A percentile compares a stretch with the other conserved stretches of the same genome.
phyloP scores from a whole-genome alignment of 202 grass and related monocot species.

The Brachypodium distachyon region DNA sequence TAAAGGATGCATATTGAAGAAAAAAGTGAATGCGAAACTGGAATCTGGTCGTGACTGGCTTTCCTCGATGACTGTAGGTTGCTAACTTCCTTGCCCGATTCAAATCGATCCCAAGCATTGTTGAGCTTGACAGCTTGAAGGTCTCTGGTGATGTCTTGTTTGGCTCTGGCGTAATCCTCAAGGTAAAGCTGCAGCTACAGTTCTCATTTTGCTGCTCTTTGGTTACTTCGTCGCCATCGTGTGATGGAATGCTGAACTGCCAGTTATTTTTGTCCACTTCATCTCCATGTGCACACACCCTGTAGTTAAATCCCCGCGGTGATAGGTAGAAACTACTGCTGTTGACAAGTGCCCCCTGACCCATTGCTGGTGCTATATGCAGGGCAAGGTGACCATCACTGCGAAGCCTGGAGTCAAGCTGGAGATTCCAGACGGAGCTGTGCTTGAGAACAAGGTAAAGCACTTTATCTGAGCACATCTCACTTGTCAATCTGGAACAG shows the following conservation, averaged over 20 bases:
- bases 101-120: slow-evolving; percentile 94
- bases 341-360: not conserved
- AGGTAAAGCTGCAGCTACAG: slow-evolving; percentile 40
- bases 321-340: not conserved
- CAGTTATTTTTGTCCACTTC: not conserved
- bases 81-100: slow-evolving; percentile 77
- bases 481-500: not conserved
- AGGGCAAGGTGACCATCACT: slow-evolving; percentile 79
- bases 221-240: not conserved
- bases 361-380: slow-evolving; percentile 1
- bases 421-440: slow-evolving; percentile 64
- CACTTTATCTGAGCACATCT: not conserved
- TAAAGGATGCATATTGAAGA: not conserved
- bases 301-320: not conserved
- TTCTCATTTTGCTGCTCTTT: not conserved
- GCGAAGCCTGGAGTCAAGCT: slow-evolving; percentile 64
- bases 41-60: not conserved
- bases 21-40: not conserved
- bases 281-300: not conserved
- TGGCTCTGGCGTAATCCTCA: slow-evolving; percentile 62
- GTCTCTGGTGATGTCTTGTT: slow-evolving; percentile 91
- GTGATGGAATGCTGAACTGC: not conserved
- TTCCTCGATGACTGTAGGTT: slow-evolving; percentile 37
- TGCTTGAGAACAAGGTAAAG: slow-evolving; percentile 82
- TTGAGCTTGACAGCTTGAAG: slow-evolving; percentile 90